phyloP scores from a whole-genome alignment of 768 basidiomycete genomes.

The Gloeopeniophorella convolvens region DNA sequence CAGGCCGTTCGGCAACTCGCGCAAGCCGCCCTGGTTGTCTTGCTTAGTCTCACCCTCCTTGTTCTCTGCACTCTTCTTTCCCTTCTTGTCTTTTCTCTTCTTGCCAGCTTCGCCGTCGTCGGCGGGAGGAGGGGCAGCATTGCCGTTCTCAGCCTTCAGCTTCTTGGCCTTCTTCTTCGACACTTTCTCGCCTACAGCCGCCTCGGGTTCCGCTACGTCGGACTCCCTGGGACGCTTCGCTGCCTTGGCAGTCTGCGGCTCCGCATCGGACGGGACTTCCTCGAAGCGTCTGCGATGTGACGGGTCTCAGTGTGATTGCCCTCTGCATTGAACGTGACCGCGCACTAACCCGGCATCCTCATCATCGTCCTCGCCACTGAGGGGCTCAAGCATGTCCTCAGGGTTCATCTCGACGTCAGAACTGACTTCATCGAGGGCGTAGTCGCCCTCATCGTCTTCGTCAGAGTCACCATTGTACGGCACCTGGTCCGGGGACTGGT shows the following conservation, averaged over 20 bases:
- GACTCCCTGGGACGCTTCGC: conserved; percentile 70
- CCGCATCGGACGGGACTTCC: conserved; percentile 45
- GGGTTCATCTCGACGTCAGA: conserved; percentile 77
- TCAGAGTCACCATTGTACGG: conserved; percentile 46
- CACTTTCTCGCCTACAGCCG: conserved; percentile 31
- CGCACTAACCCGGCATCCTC: conserved; percentile 38
- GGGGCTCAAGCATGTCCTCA: conserved; percentile 44
- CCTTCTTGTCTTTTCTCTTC: conserved; percentile 34
- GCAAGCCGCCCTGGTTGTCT: conserved; percentile 30
- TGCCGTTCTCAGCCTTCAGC: conserved; percentile 55
- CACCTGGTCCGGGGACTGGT: conserved; percentile 47
- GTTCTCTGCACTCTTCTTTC: conserved; percentile 29
- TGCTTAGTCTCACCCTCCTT: conserved; percentile 23
- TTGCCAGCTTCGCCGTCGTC: conserved; percentile 24
- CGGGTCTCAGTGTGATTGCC: neutral
- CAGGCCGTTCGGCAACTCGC: conserved; percentile 62
- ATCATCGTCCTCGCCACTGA: conserved; percentile 36
- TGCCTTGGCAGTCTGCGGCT: conserved; percentile 25
- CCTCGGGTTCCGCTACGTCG: conserved; percentile 41
- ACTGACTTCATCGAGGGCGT: conserved; percentile 67
- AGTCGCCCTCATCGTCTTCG: conserved; percentile 46
- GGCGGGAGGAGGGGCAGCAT: conserved; percentile 30
- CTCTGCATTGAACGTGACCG: neutral
- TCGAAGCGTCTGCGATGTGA: conserved; percentile 57
- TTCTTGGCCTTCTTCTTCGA: conserved; percentile 70